phyloP scores from a whole-genome alignment of 164 flowering plant species.

The Sedum album region DNA sequence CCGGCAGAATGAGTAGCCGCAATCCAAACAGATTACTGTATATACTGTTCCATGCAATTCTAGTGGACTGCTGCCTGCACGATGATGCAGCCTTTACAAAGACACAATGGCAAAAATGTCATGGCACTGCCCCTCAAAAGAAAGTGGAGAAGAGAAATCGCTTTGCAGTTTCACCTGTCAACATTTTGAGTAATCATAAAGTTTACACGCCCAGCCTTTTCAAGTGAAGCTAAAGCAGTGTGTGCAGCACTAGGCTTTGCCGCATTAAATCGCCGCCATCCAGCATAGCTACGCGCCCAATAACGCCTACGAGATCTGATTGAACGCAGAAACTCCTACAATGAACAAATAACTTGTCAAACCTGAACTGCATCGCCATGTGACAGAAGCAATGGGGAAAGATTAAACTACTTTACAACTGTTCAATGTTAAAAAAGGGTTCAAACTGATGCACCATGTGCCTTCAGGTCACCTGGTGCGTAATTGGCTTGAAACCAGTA shows the following conservation, averaged over 20 bases:
- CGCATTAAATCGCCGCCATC: constrained; percentile 77
- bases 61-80: constrained; percentile 87
- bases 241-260: constrained; percentile 82
- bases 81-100: constrained; percentile 79
- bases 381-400: too few species aligned
- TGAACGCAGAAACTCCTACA: constrained; percentile 79
- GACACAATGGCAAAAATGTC: background rate
- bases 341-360: background rate
- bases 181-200: constrained; percentile 94
- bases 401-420: background rate
- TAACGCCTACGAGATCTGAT: constrained; percentile 78
- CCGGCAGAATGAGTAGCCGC: constrained; percentile 63
- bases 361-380: background rate
- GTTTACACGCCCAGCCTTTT: constrained; percentile 59
- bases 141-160: background rate
- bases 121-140: background rate
- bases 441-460: constrained; percentile 15
- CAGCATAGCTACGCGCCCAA: constrained; percentile 99
- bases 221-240: constrained; percentile 74
- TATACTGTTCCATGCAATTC: constrained; percentile 96
- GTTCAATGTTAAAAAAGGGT: background rate
- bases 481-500: constrained; percentile 87
- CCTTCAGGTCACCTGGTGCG: constrained; percentile 92
- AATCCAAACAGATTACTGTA: constrained; percentile 65
- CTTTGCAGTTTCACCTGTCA: constrained; percentile 48